These are phyloP conservation scores for Solanum bulbocastanum DNA, from an alignment of 257 asterid genomes.

Conservation along the genomic window DNA sequence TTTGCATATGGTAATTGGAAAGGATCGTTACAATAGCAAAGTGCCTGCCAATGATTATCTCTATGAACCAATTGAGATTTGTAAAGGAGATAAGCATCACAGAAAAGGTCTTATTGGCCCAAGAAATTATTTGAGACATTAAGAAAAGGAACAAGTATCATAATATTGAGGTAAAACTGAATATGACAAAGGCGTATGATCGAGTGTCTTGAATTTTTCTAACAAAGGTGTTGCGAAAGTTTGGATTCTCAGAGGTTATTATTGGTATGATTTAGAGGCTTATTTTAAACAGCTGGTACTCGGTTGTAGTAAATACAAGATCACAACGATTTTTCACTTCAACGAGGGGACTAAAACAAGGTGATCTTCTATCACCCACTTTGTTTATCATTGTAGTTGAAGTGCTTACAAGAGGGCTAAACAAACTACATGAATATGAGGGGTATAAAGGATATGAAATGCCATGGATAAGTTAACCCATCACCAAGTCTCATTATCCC, in stretches of 20 bases:
- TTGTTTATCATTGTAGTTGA: neutral
- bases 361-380: neutral
- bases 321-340: neutral
- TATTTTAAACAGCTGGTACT: neutral
- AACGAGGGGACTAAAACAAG: neutral
- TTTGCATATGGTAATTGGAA: too few species aligned
- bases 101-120: neutral
- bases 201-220: neutral
- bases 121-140: too few species aligned
- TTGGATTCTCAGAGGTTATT: neutral
- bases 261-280: too few species aligned
- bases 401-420: neutral
- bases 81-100: neutral
- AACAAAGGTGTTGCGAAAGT: neutral
- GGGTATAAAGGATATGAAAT: neutral
- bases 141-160: neutral
- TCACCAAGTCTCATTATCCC: too few species aligned
- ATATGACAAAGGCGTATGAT: neutral
- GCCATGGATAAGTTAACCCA: too few species aligned
- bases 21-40: too few species aligned
- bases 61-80: neutral
- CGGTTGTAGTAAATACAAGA: neutral
- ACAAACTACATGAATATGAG: neutral
- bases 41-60: neutral
- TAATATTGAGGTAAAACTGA: too few species aligned